Conservation (phyloP, 257 asterid genomes). For the Solanum gandarillasii region DNA sequence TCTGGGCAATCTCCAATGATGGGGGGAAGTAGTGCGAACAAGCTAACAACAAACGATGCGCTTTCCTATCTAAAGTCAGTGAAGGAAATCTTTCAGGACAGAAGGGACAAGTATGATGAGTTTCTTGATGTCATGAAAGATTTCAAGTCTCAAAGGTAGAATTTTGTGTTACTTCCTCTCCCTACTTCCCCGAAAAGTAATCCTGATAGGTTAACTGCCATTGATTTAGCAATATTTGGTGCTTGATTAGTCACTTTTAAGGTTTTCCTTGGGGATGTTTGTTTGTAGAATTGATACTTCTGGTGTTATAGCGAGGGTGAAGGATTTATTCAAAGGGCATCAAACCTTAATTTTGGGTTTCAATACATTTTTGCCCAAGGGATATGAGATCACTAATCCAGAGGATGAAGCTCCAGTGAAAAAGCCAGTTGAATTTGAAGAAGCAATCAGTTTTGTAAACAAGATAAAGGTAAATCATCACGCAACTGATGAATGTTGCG, state of each 20-base stretch:
- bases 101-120: conserved; percentile 62
- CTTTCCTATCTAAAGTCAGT: conserved; percentile 68
- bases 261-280: conserved; percentile 9
- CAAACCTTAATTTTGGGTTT: conserved; percentile 80
- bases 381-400: conserved; percentile 60
- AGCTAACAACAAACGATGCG: conserved; percentile 71
- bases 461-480: conserved; percentile 68
- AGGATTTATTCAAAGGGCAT: conserved; percentile 76
- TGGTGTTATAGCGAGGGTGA: conserved; percentile 66
- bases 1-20: conserved; percentile 56
- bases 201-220: neutral
- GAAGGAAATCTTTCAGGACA: conserved; percentile 66
- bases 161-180: neutral
- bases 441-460: conserved; percentile 73
- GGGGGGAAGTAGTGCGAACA: conserved; percentile 52
- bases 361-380: conserved; percentile 87
- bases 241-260: neutral
- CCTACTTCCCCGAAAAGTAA: neutral
- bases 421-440: conserved; percentile 66
- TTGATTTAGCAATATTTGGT: neutral
- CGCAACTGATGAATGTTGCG: neutral
- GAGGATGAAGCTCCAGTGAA: conserved; percentile 57
- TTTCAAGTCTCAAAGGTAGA: conserved; percentile 75
- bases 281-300: conserved; percentile 50
- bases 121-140: conserved; percentile 95